Evolutionary conservation across 2,329 filamentous ascomycete genomes (phyloP).

Genomic region (Dryadomyces sulphureus): DNA sequence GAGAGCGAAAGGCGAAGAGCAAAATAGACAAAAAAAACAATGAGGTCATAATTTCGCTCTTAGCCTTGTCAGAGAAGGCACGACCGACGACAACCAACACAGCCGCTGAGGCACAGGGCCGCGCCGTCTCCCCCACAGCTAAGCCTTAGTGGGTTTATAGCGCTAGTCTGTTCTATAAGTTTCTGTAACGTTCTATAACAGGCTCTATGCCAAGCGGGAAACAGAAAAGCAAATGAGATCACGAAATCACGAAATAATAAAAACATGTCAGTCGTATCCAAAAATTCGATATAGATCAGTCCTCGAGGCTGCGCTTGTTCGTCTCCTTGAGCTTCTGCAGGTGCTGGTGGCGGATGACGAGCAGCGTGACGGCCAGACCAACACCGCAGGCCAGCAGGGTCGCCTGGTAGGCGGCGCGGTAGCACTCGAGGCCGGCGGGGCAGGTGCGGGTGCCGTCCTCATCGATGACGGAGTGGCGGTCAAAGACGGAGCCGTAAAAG

Average conservation of each 20-base stretch:
- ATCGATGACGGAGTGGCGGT: constrained; percentile 58
- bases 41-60: background rate
- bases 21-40: background rate
- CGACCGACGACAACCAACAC: no score
- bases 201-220: background rate
- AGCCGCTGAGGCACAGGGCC: background rate
- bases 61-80: no score
- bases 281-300: constrained; percentile 1
- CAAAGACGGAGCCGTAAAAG: constrained; percentile 74
- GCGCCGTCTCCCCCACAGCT: background rate
- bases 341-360: constrained; percentile 49
- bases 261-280: background rate
- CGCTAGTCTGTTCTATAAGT: background rate
- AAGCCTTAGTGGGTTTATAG: background rate
- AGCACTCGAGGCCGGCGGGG: constrained; percentile 64
- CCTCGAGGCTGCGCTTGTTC: constrained; percentile 11
- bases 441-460: constrained; percentile 60
- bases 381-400: constrained; percentile 58
- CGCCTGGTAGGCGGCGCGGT: constrained; percentile 63
- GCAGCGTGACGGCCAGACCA: constrained; percentile 55
- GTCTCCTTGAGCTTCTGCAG: constrained; percentile 21
- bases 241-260: constrained; percentile 1
- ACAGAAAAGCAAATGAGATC: background rate
- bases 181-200: background rate
- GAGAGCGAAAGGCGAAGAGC: no score